A percentile compares a stretch with the other conserved stretches of the same genome.
phyloP scores from a whole-genome alignment of 345 rosid genomes.

The Laguncularia racemosa region DNA sequence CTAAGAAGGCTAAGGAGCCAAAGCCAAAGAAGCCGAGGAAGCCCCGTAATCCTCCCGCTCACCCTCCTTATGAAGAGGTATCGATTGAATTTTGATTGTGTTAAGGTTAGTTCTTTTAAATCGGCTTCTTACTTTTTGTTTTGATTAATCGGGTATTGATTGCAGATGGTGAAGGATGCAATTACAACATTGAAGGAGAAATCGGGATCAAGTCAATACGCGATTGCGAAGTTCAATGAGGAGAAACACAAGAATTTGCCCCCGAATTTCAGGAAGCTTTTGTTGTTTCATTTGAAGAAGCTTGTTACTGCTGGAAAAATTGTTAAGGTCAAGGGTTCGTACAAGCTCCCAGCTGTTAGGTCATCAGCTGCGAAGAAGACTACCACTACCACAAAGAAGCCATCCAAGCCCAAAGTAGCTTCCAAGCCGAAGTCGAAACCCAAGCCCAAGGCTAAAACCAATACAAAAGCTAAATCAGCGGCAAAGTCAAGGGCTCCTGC shows the following conservation, averaged over 20 bases:
- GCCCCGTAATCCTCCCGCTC: slow-evolving; percentile 25
- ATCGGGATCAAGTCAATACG: slow-evolving; percentile 85
- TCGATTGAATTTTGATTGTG: neutral
- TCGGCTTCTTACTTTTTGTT: neutral
- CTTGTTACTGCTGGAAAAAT: slow-evolving; percentile 56
- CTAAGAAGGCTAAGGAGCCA: slow-evolving; percentile 41
- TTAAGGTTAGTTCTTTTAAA: neutral
- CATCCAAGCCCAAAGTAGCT: slow-evolving; percentile 8
- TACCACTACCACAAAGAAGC: neutral
- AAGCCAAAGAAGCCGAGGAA: slow-evolving; percentile 46
- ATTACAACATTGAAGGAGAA: slow-evolving; percentile 66
- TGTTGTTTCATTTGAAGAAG: slow-evolving; percentile 57
- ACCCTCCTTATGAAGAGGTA: slow-evolving; percentile 79
- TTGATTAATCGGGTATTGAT: slow-evolving; percentile 2
- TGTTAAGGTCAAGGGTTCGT: slow-evolving; percentile 68
- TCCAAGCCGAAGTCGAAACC: neutral
- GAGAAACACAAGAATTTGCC: slow-evolving; percentile 72
- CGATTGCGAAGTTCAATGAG: slow-evolving; percentile 72
- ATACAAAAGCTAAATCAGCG: slow-evolving; percentile 15
- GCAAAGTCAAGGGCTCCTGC: slow-evolving; percentile 15
- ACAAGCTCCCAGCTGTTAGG: slow-evolving; percentile 46
- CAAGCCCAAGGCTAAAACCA: slow-evolving; percentile 10
- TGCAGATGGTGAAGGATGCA: slow-evolving; percentile 75
- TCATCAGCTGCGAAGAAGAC: slow-evolving; percentile 22
- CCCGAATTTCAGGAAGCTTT: slow-evolving; percentile 50